Base-by-base conservation (phyloP, 352 stramenopile species). In the Phytophthora rubi region DNA sequence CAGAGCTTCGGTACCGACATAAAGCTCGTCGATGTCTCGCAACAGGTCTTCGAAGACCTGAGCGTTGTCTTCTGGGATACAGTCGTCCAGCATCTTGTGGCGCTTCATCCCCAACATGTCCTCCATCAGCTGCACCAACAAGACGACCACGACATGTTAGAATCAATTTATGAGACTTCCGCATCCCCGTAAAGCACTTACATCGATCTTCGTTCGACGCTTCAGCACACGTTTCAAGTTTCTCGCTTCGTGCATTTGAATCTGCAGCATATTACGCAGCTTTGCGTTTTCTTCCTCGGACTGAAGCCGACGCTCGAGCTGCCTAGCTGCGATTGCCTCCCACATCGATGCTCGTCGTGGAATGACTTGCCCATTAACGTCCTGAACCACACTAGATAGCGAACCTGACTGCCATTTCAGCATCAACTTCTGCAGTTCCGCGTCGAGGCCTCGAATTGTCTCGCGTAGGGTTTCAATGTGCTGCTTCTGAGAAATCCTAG, bases 201-300 rank as follows among this genome's bases (percentile, higher is more conserved):
- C 71, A 18, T 77, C 59, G 30, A 71, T 60, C 44, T 67, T 71
- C 4, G 48, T 64, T 32, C 71, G 65, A 4, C 73, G 73, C 6
- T 73, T 73, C 0, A 75, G 32, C 30, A 69, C 55, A 2, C 64
- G 68, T 7, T 63, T 59, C 28, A 77, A 33, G 33, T 77, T 77
- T 28, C 53, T 77, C 6, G 69, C 58, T 35, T 73, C 55, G 23
- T 69, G 60, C 18, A 80, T 33, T 32, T 82, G 75, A 7, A 70
- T 49, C 33, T 82, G 49, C 16, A 79, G 10, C 54, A 77, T 69
- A 6, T 62, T 21, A 7, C 63, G 64, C 6, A 82, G 59, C 13
- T 55, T 56, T 0, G 16, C 33, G 39, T 82, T 82, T 13, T 77
- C 68, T 37, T 62, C 49, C 21, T 82, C 67, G 0, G 75, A 68